A percentile compares a stretch with the other conserved stretches of the same genome.
phyloP scores from a whole-genome alignment of 1,284 basidiomycete species.

The Naganishia cerealis region DNA sequence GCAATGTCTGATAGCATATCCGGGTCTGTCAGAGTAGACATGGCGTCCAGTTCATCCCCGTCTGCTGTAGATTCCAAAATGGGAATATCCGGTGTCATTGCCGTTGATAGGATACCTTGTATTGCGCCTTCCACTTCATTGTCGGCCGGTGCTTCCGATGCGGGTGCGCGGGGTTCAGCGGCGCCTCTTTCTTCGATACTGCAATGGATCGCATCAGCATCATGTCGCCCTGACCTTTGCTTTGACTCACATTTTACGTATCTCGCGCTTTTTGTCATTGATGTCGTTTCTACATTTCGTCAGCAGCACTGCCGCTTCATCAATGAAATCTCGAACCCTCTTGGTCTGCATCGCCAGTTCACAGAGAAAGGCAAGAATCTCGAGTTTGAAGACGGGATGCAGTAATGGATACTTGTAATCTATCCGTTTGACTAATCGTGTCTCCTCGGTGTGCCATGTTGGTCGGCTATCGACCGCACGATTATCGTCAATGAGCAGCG shows the following conservation, averaged over 20 bases:
- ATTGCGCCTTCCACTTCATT: conserved; percentile 55
- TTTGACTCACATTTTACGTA: conserved; percentile 74
- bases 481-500: conserved; percentile 65
- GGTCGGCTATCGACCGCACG: conserved; percentile 49
- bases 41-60: conserved; percentile 48
- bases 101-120: conserved; percentile 55
- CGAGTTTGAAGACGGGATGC: conserved; percentile 74
- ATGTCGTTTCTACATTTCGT: conserved; percentile 93
- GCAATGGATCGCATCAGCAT: conserved; percentile 16
- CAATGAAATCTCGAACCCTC: conserved; percentile 80
- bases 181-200: conserved; percentile 53
- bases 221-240: not conserved
- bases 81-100: conserved; percentile 31
- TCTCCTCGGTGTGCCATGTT: conserved; percentile 51
- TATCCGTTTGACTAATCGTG: conserved; percentile 55
- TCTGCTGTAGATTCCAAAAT: conserved; percentile 37
- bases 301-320: conserved; percentile 80
- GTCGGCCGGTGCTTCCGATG: conserved; percentile 53
- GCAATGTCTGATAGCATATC: conserved; percentile 37
- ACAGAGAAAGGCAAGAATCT: conserved; percentile 82
- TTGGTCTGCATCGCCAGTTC: conserved; percentile 88
- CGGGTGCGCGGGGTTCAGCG: conserved; percentile 57
- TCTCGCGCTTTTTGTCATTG: conserved; percentile 84
- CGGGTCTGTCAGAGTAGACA: conserved; percentile 39
- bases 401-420: conserved; percentile 72